phyloP scores from a whole-genome alignment of 345 rosid species.

The Euphorbia lathyris region DNA sequence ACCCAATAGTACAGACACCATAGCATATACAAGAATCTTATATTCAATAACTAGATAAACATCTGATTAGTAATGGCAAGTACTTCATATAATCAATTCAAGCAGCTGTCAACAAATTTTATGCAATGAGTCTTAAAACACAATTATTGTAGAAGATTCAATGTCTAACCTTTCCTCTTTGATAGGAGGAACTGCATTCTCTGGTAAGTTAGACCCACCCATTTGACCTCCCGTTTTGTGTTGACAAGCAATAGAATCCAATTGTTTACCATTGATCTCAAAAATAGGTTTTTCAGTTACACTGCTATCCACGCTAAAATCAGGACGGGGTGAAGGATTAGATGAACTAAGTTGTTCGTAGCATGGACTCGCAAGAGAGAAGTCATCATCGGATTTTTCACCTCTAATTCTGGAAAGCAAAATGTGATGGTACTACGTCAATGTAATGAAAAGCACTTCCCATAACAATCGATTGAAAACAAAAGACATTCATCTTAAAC shows the following conservation, averaged over 20 bases:
- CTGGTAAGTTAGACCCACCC: slow-evolving; percentile 30
- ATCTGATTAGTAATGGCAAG: not conserved
- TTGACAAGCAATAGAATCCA: slow-evolving; percentile 36
- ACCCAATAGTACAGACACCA: not conserved
- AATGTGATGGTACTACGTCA: slow-evolving; percentile 16
- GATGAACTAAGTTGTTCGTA: slow-evolving; percentile 30
- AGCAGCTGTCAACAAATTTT: not conserved
- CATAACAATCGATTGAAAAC: slow-evolving; percentile 5
- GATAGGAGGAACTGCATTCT: slow-evolving; percentile 27
- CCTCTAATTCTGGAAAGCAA: slow-evolving; percentile 32
- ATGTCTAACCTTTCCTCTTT: slow-evolving; percentile 65
- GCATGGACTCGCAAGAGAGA: slow-evolving; percentile 48
- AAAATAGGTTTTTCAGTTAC: slow-evolving; percentile 36
- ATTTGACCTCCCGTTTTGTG: slow-evolving; percentile 42
- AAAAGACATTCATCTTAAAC: not conserved
- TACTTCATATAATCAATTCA: not conserved
- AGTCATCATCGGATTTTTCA: slow-evolving; percentile 78
- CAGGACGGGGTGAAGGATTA: slow-evolving; percentile 40
- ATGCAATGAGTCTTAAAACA: not conserved
- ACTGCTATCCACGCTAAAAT: slow-evolving; percentile 37
- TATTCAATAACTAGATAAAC: not conserved
- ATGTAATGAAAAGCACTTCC: slow-evolving; percentile 17
- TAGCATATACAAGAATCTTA: not conserved
- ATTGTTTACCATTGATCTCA: slow-evolving; percentile 40
- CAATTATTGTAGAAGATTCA: slow-evolving; percentile 7